These are phyloP conservation scores for Phlebopus sp. DNA, from an alignment of 1,284 basidiomycete species.

Conservation along the genomic window DNA sequence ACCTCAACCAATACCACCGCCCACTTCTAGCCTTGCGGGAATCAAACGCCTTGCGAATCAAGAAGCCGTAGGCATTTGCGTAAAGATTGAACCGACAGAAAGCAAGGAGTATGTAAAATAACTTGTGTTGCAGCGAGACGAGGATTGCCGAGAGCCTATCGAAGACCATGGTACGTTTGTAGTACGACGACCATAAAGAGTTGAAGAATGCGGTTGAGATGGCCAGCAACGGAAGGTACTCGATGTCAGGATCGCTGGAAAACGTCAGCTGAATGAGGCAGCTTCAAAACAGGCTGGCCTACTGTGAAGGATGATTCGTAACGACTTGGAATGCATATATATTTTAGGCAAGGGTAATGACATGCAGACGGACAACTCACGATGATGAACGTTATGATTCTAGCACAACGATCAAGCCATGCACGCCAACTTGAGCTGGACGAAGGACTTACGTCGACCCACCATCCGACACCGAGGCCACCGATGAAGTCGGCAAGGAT, in stretches of 20 bases:
- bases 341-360: constrained; percentile 13
- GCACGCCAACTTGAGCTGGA: constrained; percentile 1
- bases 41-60: constrained; percentile 64
- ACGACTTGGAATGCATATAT: constrained; percentile 58
- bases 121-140: constrained; percentile 81
- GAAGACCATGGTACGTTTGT: constrained; percentile 84
- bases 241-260: constrained; percentile 91
- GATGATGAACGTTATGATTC: constrained; percentile 98
- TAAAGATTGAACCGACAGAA: constrained; percentile 98
- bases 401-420: constrained; percentile 29
- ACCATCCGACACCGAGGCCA: constrained; percentile 95
- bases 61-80: constrained; percentile 79
- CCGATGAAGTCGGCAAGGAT: constrained; percentile 87
- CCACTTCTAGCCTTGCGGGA: constrained; percentile 58
- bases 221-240: constrained; percentile 96
- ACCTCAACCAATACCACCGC: constrained; percentile 75
- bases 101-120: constrained; percentile 91
- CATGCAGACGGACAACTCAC: constrained; percentile 41
- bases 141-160: constrained; percentile 70
- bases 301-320: constrained; percentile 97
- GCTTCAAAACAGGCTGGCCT: constrained; percentile 30
- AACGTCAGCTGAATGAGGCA: constrained; percentile 18
- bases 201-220: constrained; percentile 86
- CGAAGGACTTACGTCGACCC: constrained; percentile 82
- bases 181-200: constrained; percentile 91